phyloP scores from a whole-genome alignment of 2,329 filamentous ascomycete genomes.

The Magnaporthales sp. region DNA sequence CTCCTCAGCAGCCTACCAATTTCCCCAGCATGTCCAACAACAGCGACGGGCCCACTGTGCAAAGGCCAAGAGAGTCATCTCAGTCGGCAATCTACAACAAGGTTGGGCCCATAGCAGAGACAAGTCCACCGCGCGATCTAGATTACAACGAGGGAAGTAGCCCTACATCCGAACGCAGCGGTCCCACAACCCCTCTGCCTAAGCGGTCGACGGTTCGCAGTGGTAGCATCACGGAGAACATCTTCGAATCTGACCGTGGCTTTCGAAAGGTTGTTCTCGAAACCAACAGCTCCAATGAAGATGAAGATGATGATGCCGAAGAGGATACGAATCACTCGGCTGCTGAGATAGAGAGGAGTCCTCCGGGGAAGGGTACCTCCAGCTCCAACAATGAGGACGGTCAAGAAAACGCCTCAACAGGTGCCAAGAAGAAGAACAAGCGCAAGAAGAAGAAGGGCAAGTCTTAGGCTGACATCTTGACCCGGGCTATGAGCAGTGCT shows the following conservation, averaged over 20 bases:
- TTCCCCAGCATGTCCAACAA: constrained; percentile 3
- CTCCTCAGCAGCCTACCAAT: constrained; percentile 2
- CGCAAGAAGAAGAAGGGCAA: constrained; percentile 28
- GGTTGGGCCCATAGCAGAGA: not conserved
- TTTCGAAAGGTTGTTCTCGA: constrained; percentile 65
- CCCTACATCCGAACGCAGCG: constrained; percentile 8
- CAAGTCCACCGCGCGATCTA: not conserved
- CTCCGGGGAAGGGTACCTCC: not conserved
- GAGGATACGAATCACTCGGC: constrained; percentile 7
- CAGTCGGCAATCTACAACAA: not conserved
- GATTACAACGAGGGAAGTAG: constrained; percentile 6
- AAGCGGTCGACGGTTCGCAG: constrained; percentile 44
- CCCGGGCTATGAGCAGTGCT: not conserved
- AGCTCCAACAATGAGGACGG: constrained; percentile 21
- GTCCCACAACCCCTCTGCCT: constrained; percentile 7
- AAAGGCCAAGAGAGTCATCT: not conserved
- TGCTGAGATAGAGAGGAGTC: not conserved
- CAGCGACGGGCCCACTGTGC: not conserved
- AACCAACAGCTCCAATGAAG: constrained; percentile 24
- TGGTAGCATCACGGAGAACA: constrained; percentile 71
- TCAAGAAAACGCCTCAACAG: constrained; percentile 6
- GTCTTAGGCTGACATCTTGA: constrained; percentile 13
- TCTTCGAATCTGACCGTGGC: constrained; percentile 60
- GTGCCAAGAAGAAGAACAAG: constrained; percentile 26
- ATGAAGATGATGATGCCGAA: constrained; percentile 18